Evolutionary conservation across 179 eudicot genomes (phyloP).

Genomic region (Silene vulgaris): DNA sequence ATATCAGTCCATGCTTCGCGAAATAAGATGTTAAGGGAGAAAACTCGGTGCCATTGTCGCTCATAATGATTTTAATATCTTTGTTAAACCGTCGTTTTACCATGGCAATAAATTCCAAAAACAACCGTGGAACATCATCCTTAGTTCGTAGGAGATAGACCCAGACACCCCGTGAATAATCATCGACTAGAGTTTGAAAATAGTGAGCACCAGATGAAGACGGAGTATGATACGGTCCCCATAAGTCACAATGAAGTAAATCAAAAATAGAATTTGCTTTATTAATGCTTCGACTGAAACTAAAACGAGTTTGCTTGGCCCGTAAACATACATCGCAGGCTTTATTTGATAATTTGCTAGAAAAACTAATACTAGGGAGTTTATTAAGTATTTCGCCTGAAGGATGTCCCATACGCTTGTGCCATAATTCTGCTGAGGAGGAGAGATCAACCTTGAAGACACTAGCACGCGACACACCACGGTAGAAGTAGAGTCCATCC

Average conservation of each 20-base stretch:
- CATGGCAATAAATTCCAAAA: background rate
- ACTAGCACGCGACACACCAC: background rate
- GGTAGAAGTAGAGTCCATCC: background rate
- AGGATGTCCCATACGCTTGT: background rate
- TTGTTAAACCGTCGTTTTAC: background rate
- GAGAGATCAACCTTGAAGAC: background rate
- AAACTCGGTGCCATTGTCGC: conserved; percentile 13
- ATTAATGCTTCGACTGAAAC: no score
- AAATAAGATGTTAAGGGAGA: background rate
- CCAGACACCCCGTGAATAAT: no score
- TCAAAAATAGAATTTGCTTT: background rate
- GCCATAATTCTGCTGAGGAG: background rate
- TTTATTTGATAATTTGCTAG: no score
- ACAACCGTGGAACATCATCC: no score
- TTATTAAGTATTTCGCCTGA: background rate
- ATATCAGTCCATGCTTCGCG: background rate
- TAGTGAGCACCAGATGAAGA: conserved; percentile 12
- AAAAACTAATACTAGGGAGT: background rate
- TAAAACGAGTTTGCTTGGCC: no score
- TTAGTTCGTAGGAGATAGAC: no score
- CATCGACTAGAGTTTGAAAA: background rate
- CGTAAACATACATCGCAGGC: no score
- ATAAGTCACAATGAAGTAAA: background rate
- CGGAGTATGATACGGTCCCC: conserved; percentile 4
- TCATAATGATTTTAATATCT: background rate